Conservation (phyloP, 306 rosid genomes). For the Vachellia collinsii region DNA sequence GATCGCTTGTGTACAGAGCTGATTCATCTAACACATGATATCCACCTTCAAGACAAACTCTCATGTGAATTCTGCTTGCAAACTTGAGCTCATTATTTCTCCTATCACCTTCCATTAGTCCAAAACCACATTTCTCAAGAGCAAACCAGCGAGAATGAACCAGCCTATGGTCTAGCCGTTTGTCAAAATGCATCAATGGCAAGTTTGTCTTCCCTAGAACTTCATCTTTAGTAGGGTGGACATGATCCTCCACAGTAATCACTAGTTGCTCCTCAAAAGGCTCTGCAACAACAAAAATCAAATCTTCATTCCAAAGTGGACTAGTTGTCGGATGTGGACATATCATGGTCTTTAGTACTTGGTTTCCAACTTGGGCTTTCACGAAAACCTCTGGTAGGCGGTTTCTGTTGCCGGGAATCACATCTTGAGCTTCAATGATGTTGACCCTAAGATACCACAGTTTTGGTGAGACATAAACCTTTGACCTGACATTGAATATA, state of each 20-base stretch:
- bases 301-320: conserved; percentile 85
- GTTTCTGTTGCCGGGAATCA: conserved; percentile 62
- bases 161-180: conserved; percentile 74
- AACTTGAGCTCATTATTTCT: conserved; percentile 78
- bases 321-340: conserved; percentile 57
- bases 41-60: conserved; percentile 93
- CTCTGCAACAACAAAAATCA: conserved; percentile 83
- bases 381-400: conserved; percentile 70
- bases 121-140: conserved; percentile 79
- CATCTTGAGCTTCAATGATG: conserved; percentile 88
- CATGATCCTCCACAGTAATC: conserved; percentile 69
- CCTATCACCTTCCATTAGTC: conserved; percentile 68
- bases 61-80: conserved; percentile 76
- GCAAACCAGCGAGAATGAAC: conserved; percentile 85
- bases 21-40: conserved; percentile 93
- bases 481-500: conserved; percentile 70
- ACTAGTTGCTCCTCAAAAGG: conserved; percentile 84
- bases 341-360: conserved; percentile 66
- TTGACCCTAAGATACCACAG: conserved; percentile 82
- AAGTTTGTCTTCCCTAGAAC: conserved; percentile 70
- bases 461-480: conserved; percentile 89
- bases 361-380: conserved; percentile 81
- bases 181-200: conserved; percentile 67
- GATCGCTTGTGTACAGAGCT: conserved; percentile 76
- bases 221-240: conserved; percentile 75